Evolutionary conservation across 805 yeast species (phyloP), one percentile per base, ranked within the genome.

Genomic region (Schwanniomyces yamadae): DNA sequence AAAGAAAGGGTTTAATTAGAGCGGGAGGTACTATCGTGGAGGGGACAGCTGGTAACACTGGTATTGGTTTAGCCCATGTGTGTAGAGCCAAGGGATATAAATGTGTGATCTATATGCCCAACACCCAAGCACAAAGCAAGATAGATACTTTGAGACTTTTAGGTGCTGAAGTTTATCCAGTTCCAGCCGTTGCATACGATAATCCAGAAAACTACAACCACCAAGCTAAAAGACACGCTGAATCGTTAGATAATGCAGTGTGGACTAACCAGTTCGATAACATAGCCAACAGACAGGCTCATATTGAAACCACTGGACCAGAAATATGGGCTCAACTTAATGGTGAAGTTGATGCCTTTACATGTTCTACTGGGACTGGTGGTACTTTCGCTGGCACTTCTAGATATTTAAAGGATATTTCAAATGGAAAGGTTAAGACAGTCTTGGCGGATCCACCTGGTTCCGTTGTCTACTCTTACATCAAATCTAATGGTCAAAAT

Each of bases 11-110:
- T 2, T 61, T 73, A 37, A 67, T 88, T 38, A 56, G 64, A 39
- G 77, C 88, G 4, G 93, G 95, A 6, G 95, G 93, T 22, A 88
- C 95, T 2, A 77, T 88, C 20, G 90, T 88, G 12, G 96, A 88
- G 61, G 95, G 95, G 6, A 87, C 96, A 9, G 96, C 96, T 3
- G 96, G 96, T 21, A 88, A 88, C 63, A 88, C 96, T n/a, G 96
- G 96, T 12, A 88, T 88, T 48, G 96, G 96, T 1, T 66, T 88
- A 37, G 96, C 95, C 5, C 80, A 75, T 50, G 78, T 82, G 29
- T 85, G 95, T 55, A 70, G 95, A 23, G 75, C 90, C 31, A 77
- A 82, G 48, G 95, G 95, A 20, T 88, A 88, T 69, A 77, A 82
- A 38, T 80, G 93, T 57, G 80, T 88, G 33, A 84, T 88, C 40